Conservation (phyloP, 2,329 filamentous ascomycete genomes). For the Microsporum ferrugineum region DNA sequence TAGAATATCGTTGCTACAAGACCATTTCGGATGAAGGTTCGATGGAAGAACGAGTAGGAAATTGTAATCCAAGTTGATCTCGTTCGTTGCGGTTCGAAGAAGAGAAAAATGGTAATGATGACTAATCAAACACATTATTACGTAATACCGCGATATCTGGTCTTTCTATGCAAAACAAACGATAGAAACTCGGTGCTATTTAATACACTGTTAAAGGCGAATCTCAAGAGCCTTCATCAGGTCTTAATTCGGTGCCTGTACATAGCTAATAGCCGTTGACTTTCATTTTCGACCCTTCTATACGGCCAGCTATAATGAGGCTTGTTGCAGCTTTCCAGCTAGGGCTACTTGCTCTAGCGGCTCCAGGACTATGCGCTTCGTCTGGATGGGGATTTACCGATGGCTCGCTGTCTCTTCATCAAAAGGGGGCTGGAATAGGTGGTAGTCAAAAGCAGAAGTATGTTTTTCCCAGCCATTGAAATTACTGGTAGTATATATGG, state of each 20-base stretch:
- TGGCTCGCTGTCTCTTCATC: constrained; percentile 49
- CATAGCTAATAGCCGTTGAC: background rate
- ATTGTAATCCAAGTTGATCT: too few relatives aligned
- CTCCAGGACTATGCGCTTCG: constrained; percentile 34
- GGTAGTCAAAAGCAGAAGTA: constrained; percentile 46
- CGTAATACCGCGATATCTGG: background rate
- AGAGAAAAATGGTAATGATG: background rate
- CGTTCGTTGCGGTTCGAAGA: background rate
- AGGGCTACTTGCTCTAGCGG: constrained; percentile 25
- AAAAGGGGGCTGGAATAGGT: constrained; percentile 48
- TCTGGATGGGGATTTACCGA: constrained; percentile 53
- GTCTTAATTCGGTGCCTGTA: background rate
- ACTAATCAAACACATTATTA: background rate
- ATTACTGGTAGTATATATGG: background rate
- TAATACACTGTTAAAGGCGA: too few relatives aligned
- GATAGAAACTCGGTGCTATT: background rate
- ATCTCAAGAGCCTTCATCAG: too few relatives aligned
- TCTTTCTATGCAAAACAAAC: background rate
- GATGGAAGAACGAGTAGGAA: too few relatives aligned
- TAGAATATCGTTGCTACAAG: too few relatives aligned
- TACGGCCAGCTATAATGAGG: constrained; percentile 22
- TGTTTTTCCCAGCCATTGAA: constrained; percentile 13
- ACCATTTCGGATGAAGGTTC: too few relatives aligned
- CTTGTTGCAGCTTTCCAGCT: constrained; percentile 27
- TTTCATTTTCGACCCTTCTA: background rate